Evolutionary conservation across 2,329 filamentous ascomycete genomes (phyloP).

Genomic region (Capronia coronata): DNA sequence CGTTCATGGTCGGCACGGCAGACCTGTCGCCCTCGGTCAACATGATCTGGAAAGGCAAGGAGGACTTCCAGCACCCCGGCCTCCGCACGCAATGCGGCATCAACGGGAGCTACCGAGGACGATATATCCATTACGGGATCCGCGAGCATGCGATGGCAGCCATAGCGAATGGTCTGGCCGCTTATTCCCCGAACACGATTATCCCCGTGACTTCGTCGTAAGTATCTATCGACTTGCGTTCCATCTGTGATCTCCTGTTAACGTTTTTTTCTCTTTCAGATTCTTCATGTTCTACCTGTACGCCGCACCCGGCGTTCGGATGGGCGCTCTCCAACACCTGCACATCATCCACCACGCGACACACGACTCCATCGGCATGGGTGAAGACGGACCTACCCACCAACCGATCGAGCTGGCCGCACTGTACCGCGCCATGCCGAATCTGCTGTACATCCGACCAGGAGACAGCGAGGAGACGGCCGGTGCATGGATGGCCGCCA

Average conservation of each 20-base stretch:
- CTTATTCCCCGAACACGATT: conserved; percentile 48
- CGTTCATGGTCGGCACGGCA: conserved; percentile 50
- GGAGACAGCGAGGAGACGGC: conserved; percentile 52
- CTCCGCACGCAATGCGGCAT: conserved; percentile 1
- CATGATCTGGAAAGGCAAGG: conserved; percentile 50
- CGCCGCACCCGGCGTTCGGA: conserved; percentile 51
- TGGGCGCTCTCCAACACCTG: conserved; percentile 52
- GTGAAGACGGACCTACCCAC: conserved; percentile 56
- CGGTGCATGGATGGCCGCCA: conserved; percentile 49
- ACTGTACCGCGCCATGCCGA: conserved; percentile 56
- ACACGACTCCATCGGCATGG: conserved; percentile 54
- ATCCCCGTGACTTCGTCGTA: conserved; percentile 47
- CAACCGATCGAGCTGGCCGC: conserved; percentile 52
- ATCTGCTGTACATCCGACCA: conserved; percentile 53
- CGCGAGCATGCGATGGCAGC: conserved; percentile 88
- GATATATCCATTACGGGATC: conserved; percentile 74
- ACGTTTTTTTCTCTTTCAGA: conserved; percentile 27
- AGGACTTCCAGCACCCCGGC: conserved; percentile 47
- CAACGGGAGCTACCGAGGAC: conserved; percentile 15
- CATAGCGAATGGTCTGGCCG: conserved; percentile 68
- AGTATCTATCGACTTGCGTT: too few species aligned
- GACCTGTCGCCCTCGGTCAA: conserved; percentile 50
- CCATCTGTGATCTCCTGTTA: neutral
- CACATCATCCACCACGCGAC: conserved; percentile 54
- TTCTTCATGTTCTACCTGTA: conserved; percentile 57